Percentiles rank a stretch among this genome's conserved stretches.
phyloP scores from a whole-genome alignment of 2,329 filamentous ascomycete species.

The Endocalyx cinctus region DNA sequence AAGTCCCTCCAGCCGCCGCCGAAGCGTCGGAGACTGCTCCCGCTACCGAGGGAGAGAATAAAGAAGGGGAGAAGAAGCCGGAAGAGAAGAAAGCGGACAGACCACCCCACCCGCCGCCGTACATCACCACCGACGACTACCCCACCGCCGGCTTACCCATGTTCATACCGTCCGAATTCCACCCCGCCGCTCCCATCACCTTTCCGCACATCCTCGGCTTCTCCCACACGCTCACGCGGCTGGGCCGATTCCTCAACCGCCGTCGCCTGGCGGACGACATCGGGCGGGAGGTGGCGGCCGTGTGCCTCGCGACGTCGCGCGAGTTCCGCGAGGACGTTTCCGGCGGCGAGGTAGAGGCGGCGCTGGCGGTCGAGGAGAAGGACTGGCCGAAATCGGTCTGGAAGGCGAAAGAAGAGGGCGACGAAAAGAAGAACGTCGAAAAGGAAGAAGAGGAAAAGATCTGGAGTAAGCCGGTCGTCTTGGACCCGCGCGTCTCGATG shows the following conservation, averaged over 20 bases:
- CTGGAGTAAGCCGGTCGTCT: constrained; percentile 68
- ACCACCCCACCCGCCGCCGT: constrained; percentile 63
- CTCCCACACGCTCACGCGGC: constrained; percentile 77
- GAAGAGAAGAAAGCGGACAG: constrained; percentile 51
- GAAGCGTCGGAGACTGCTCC: constrained; percentile 8
- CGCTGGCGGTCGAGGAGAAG: constrained; percentile 66
- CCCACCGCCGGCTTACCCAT: constrained; percentile 57
- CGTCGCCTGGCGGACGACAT: constrained; percentile 82
- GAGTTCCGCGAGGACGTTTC: constrained; percentile 42
- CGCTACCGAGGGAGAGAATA: constrained; percentile 29
- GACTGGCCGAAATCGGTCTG: constrained; percentile 82
- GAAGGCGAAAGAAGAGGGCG: constrained; percentile 46
- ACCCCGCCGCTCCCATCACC: constrained; percentile 65
- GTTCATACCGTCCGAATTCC: constrained; percentile 65
- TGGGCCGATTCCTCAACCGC: constrained; percentile 83
- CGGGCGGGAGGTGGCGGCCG: constrained; percentile 80
- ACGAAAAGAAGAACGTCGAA: constrained; percentile 27
- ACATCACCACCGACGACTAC: constrained; percentile 73
- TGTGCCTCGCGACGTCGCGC: constrained; percentile 62
- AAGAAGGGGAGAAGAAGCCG: constrained; percentile 36
- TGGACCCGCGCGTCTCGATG: constrained; percentile 70
- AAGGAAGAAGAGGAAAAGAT: constrained; percentile 52
- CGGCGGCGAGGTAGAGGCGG: constrained; percentile 54
- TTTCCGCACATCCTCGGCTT: constrained; percentile 93
- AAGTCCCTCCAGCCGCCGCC: constrained; percentile 13